Percentiles rank a stretch among this genome's conserved stretches.
Conservation (phyloP, 805 yeast species). For the Monosporozyma siamensis region DNA sequence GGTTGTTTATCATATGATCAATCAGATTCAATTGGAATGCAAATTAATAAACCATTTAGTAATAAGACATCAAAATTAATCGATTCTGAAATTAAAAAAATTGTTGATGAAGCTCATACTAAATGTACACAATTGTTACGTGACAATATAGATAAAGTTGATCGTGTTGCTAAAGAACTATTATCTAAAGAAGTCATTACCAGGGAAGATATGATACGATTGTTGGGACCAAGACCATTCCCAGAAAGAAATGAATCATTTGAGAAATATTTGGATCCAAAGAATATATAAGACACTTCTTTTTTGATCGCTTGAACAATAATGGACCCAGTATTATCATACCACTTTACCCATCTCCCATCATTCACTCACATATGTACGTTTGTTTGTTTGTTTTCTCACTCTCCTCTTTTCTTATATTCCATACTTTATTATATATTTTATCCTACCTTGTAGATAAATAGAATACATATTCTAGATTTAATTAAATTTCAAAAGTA, state of each 20-base stretch:
- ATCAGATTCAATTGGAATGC: conserved; percentile 37
- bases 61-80: conserved; percentile 75
- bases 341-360: no score
- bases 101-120: conserved; percentile 66
- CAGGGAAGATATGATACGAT: conserved; percentile 85
- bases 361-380: no score
- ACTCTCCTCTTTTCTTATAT: neutral
- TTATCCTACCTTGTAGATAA: conserved; percentile 6
- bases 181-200: conserved; percentile 83
- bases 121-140: conserved; percentile 57
- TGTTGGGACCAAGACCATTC: conserved; percentile 88
- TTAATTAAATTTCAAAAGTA: no score
- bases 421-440: conserved; percentile 3
- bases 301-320: no score
- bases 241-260: conserved; percentile 86
- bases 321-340: no score
- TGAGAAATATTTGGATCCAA: conserved; percentile 65
- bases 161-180: conserved; percentile 77
- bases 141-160: conserved; percentile 65
- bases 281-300: neutral
- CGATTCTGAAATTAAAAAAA: conserved; percentile 73
- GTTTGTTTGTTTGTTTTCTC: conserved; percentile 1
- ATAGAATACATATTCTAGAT: conserved; percentile 1
- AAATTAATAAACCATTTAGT: conserved; percentile 77
- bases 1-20: conserved; percentile 44